Conservation (phyloP, 306 rosid species). For the Corylus heterophylla region DNA sequence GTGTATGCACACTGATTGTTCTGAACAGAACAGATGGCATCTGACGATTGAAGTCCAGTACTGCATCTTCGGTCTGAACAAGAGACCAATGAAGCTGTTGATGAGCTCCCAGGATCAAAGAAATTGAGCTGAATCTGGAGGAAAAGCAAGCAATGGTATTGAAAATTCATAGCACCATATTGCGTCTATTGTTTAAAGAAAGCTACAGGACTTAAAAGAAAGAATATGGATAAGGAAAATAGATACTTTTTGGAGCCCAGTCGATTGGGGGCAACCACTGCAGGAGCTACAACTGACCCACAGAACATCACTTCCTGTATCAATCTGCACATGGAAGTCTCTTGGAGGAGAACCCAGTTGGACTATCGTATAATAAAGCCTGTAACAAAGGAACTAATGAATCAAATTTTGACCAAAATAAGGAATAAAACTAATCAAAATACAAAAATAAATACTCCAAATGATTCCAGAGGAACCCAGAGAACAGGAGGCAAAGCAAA, state of each 20-base stretch:
- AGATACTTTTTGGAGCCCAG: slow-evolving; percentile 73
- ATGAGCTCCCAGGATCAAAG: slow-evolving; percentile 68
- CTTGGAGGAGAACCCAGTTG: slow-evolving; percentile 89
- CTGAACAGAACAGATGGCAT: slow-evolving; percentile 67
- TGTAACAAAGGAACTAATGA: slow-evolving; percentile 29
- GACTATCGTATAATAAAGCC: slow-evolving; percentile 85
- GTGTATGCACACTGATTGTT: slow-evolving; percentile 75
- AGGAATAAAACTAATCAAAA: too few relatives aligned
- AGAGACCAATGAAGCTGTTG: slow-evolving; percentile 65
- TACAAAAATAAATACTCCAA: not conserved
- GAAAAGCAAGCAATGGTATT: slow-evolving; percentile 25
- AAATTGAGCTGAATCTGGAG: slow-evolving; percentile 71
- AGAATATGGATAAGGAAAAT: not conserved
- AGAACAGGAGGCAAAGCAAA: not conserved
- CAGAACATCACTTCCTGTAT: slow-evolving; percentile 95
- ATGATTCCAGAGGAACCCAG: not conserved
- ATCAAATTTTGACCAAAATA: not conserved
- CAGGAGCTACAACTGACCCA: slow-evolving; percentile 91
- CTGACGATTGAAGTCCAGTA: slow-evolving; percentile 64
- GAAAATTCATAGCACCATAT: slow-evolving; percentile 5
- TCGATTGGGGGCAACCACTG: slow-evolving; percentile 84
- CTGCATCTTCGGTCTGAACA: slow-evolving; percentile 83
- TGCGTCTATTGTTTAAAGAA: slow-evolving; percentile 5
- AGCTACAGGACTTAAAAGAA: slow-evolving; percentile 8
- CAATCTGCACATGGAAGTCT: slow-evolving; percentile 90